Evolutionary conservation across 345 rosid species (phyloP).

Genomic region (Gossypium turneri): DNA sequence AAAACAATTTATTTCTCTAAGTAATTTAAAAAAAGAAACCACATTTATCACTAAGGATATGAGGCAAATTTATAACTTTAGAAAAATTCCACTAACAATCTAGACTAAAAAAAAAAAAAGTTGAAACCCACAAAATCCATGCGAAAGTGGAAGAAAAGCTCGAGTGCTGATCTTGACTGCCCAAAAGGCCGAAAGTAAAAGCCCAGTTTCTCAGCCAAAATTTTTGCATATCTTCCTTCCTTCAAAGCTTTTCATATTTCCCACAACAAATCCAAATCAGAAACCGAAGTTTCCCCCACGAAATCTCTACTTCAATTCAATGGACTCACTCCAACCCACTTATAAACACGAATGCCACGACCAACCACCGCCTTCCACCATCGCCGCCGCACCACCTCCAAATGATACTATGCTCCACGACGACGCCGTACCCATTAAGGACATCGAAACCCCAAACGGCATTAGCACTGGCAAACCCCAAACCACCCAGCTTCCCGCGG

Average conservation of each 20-base stretch:
- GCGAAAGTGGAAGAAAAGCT: too few relatives aligned
- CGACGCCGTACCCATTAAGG: neutral
- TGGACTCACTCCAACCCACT: conserved; percentile 52
- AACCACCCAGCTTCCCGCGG: conserved; percentile 21
- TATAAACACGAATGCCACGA: conserved; percentile 35
- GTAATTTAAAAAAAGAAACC: too few relatives aligned
- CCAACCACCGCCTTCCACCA: neutral
- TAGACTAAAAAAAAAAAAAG: too few relatives aligned
- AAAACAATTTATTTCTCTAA: too few relatives aligned
- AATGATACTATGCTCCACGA: neutral
- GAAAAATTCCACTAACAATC: too few relatives aligned
- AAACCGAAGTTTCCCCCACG: neutral
- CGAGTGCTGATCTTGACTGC: too few relatives aligned
- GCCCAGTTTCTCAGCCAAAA: neutral
- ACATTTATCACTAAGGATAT: too few relatives aligned
- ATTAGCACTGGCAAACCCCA: conserved; percentile 1
- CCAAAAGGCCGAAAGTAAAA: neutral
- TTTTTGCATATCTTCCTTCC: neutral
- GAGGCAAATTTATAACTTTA: too few relatives aligned
- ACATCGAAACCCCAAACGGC: conserved; percentile 9
- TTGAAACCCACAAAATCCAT: too few relatives aligned
- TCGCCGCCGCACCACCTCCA: neutral
- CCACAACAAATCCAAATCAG: neutral
- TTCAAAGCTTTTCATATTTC: neutral
- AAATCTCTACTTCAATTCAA: conserved; percentile 7